phyloP scores from a whole-genome alignment of 2,329 filamentous ascomycete species.

The Fusarium acutatum region DNA sequence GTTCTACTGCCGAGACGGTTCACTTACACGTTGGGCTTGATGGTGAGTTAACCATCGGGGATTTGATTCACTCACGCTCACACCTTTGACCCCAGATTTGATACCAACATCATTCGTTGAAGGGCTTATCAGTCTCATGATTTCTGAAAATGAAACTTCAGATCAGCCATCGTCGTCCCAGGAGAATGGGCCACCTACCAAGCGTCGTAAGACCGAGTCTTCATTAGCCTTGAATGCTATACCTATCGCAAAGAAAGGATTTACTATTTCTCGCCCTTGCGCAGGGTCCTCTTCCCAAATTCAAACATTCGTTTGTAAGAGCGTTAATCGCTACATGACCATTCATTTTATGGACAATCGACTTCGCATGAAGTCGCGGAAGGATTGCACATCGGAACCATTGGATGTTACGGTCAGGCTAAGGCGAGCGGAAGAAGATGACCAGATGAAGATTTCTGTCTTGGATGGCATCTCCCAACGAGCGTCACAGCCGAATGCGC shows the following conservation, averaged over 20 bases:
- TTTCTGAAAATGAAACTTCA: slow-evolving; percentile 2
- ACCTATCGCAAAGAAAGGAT: slow-evolving; percentile 36
- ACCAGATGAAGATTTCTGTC: slow-evolving; percentile 9
- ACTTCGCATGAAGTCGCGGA: slow-evolving; percentile 31
- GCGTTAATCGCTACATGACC: slow-evolving; percentile 34
- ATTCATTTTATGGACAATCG: slow-evolving; percentile 13
- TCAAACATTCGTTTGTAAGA: slow-evolving; percentile 11
- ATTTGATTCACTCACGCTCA: neutral
- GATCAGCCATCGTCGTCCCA: slow-evolving; percentile 9
- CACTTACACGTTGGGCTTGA: slow-evolving; percentile 33
- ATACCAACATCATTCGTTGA: slow-evolving; percentile 38
- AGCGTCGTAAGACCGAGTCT: slow-evolving; percentile 44
- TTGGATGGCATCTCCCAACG: slow-evolving; percentile 6
- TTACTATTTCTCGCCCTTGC: slow-evolving; percentile 43
- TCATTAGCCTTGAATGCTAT: slow-evolving; percentile 29
- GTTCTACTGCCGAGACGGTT: neutral
- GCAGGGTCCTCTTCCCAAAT: slow-evolving; percentile 5
- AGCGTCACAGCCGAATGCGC: slow-evolving; percentile 38
- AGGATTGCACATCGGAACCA: slow-evolving; percentile 1
- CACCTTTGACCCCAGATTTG: slow-evolving; percentile 26
- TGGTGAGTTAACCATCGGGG: slow-evolving; percentile 34
- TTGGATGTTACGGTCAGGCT: slow-evolving; percentile 33
- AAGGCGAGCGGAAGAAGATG: slow-evolving; percentile 33
- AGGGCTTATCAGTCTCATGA: slow-evolving; percentile 34
- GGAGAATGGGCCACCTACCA: slow-evolving; percentile 34